These are phyloP conservation scores for Naganishia cerealis DNA, from an alignment of 1,284 basidiomycete species.

Conservation along the genomic window DNA sequence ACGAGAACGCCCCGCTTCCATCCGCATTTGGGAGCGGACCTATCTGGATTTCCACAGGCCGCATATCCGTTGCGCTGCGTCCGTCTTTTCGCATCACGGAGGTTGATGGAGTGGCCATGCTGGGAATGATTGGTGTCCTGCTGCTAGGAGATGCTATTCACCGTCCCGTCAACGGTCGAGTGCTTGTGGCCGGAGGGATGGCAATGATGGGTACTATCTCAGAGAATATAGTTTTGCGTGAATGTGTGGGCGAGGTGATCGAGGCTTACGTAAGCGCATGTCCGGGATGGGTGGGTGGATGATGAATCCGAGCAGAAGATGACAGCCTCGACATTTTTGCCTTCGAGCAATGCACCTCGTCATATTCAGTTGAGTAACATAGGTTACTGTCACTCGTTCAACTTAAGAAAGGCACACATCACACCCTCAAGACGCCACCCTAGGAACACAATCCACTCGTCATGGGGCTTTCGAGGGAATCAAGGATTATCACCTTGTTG, in stretches of 20 bases:
- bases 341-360: background rate
- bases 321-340: background rate
- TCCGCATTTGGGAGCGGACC: conserved; percentile 50
- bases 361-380: background rate
- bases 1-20: conserved; percentile 50
- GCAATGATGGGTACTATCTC: too few relatives aligned
- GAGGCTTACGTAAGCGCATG: background rate
- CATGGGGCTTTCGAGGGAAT: conserved; percentile 68
- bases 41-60: conserved; percentile 39
- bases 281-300: background rate
- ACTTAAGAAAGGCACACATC: background rate
- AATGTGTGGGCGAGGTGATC: background rate
- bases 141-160: background rate
- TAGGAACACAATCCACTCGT: background rate
- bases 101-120: background rate
- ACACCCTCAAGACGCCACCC: background rate
- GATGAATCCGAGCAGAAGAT: background rate
- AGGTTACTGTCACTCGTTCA: background rate
- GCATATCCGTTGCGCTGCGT: conserved; percentile 36
- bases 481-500: conserved; percentile 76
- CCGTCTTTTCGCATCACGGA: conserved; percentile 37
- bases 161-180: background rate
- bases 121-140: background rate
- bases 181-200: too few relatives aligned
- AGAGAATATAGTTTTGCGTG: background rate